Base-by-base conservation (phyloP, 2,329 filamentous ascomycete species). In the Nothophaeocryptopus gaeumannii region DNA sequence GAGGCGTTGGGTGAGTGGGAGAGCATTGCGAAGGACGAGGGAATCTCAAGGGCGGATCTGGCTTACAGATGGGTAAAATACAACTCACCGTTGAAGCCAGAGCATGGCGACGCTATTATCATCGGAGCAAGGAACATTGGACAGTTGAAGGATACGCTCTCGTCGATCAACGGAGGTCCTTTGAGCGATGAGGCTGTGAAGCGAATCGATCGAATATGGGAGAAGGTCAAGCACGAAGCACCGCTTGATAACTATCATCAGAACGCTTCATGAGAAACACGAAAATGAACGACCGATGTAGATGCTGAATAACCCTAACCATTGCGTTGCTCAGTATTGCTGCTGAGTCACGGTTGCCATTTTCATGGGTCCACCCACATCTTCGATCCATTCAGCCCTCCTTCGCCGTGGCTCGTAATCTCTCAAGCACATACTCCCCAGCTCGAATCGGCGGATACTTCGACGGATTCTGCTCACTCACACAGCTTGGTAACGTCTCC, bases 1-100 rank as follows among this genome's bases (percentile, higher is more conserved):
- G 64, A 67, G 12, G 70, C 66, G 0, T 60, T 75, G 9, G 56
- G 60, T 31, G 58, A 66, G 45, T 74, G 72, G 73, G 69, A 67
- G 31, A 51, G 54, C n/a, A 68, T 73, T 35, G 70, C 72, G 0
- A 61, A 68, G 47, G 69, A 71, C 20, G 70, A 71, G 40, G 70
- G 69, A 2, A 42, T 40, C 12, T 36, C 45, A 8, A 41, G 64
- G 43, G 71, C 72, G 1, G 72, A 73, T 54, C 52, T 75, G 42
- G 72, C 73, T 5, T 74, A 75, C 48, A 58, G 73, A 7, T 75
- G 73, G 73, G 68, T 75, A 8, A 65, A 60, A 31, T 70, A 67
- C 50, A 65, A 73, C 55, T 67, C 62, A n/a, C 58, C 62, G 11
- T 53, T 75, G 36, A 66, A 67, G 40, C 44, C 50, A 3, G 68